Conservation (phyloP, 2,329 filamentous ascomycete genomes). For the Lasiodiplodia sp. region DNA sequence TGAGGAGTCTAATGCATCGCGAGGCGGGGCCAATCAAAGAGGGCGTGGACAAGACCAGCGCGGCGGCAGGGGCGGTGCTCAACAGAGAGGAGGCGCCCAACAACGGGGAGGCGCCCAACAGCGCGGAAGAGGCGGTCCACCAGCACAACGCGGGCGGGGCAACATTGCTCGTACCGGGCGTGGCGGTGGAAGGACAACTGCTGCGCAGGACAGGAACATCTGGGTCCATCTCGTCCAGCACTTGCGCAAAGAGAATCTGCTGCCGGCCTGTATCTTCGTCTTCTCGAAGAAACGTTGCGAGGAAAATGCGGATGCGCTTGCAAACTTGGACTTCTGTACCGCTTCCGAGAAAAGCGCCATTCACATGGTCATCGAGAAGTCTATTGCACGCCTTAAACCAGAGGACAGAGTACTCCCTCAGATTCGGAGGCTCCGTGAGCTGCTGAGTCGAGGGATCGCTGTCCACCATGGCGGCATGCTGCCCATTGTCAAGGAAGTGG, state of each 20-base stretch:
- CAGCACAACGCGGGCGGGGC: constrained; percentile 67
- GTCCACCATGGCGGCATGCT: constrained; percentile 95
- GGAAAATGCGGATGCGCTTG: constrained; percentile 93
- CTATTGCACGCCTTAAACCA: constrained; percentile 85
- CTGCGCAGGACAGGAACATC: constrained; percentile 91
- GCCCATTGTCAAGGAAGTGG: constrained; percentile 96
- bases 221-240: constrained; percentile 97
- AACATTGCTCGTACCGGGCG: constrained; percentile 91
- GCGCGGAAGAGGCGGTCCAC: constrained; percentile 61
- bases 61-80: constrained; percentile 60
- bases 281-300: constrained; percentile 98
- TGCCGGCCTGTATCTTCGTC: constrained; percentile 96
- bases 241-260: constrained; percentile 82
- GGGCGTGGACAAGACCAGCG: constrained; percentile 63
- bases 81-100: constrained; percentile 61
- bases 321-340: constrained; percentile 93
- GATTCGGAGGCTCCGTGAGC: constrained; percentile 84
- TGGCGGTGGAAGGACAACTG: constrained; percentile 84
- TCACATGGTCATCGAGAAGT: constrained; percentile 97
- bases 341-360: constrained; percentile 94
- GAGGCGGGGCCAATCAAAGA: constrained; percentile 57
- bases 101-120: constrained; percentile 58
- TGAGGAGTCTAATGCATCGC: constrained; percentile 60
- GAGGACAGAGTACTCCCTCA: constrained; percentile 92
- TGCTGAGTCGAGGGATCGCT: constrained; percentile 87